A percentile compares a stretch with the other conserved stretches of the same genome.
Conservation (phyloP, 345 rosid species). For the Aquilaria yunnanensis region DNA sequence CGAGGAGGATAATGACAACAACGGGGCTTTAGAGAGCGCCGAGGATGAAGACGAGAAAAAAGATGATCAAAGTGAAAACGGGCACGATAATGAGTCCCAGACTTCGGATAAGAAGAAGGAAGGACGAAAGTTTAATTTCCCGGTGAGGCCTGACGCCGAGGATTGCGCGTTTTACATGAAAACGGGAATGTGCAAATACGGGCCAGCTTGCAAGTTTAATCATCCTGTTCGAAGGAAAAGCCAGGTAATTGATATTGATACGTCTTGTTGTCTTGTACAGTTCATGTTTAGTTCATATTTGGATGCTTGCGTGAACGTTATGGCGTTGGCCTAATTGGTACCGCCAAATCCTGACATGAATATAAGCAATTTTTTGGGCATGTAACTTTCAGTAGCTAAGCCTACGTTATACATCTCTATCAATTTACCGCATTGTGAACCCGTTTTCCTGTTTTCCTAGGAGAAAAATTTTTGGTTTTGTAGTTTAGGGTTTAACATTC, state of each 20-base stretch:
- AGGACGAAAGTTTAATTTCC: slow-evolving; percentile 37
- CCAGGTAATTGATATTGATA: slow-evolving; percentile 35
- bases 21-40: not conserved
- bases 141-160: slow-evolving; percentile 73
- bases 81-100: slow-evolving; percentile 2
- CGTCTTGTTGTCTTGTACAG: not conserved
- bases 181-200: slow-evolving; percentile 82
- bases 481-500: too few relatives aligned
- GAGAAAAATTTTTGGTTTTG: too few relatives aligned
- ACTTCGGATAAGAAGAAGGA: slow-evolving; percentile 15
- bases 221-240: slow-evolving; percentile 54
- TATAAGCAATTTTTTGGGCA: not conserved
- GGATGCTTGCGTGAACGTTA: not conserved
- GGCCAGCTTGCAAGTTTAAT: slow-evolving; percentile 82
- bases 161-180: slow-evolving; percentile 81
- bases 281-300: not conserved
- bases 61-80: slow-evolving; percentile 12
- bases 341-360: not conserved
- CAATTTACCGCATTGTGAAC: too few relatives aligned
- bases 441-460: too few relatives aligned
- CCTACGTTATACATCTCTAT: too few relatives aligned
- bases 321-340: not conserved
- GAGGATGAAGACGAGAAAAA: slow-evolving; percentile 6
- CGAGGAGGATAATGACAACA: not conserved
- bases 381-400: too few relatives aligned